phyloP scores from a whole-genome alignment of 208 protist genomes.

The Wallacemonas sp. region DNA sequence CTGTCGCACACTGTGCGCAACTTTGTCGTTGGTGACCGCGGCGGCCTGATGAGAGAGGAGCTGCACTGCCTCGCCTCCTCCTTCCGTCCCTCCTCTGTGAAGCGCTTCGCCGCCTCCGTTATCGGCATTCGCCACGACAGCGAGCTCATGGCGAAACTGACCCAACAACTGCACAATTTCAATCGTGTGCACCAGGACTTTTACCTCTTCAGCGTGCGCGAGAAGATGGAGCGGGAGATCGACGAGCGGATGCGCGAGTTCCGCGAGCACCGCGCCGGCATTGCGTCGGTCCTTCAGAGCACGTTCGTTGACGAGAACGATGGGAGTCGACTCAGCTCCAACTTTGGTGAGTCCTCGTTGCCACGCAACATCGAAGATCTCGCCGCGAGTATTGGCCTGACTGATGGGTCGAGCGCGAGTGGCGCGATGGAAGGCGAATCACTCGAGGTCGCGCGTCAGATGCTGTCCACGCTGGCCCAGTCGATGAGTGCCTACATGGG shows the following conservation, averaged over 20 bases:
- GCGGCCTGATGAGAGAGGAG: background rate
- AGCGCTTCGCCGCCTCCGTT: background rate
- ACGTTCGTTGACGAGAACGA: background rate
- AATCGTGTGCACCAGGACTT: conserved; percentile 13
- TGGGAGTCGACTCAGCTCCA: background rate
- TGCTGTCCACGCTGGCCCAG: conserved; percentile 3
- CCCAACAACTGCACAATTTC: conserved; percentile 10
- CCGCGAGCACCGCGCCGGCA: conserved; percentile 1
- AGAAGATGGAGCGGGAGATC: conserved; percentile 10
- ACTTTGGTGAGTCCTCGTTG: background rate
- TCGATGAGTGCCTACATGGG: conserved; percentile 9
- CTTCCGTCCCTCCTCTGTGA: background rate
- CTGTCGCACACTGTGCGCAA: conserved; percentile 6
- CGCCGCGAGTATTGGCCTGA: background rate
- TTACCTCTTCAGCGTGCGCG: conserved; percentile 7
- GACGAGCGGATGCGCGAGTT: conserved; percentile 13
- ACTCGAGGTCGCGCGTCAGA: background rate
- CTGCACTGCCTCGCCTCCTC: background rate
- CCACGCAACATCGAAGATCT: background rate
- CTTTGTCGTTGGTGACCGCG: conserved; percentile 3
- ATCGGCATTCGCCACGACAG: conserved; percentile 16
- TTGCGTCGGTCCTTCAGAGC: background rate
- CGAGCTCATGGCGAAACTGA: conserved; percentile 10
- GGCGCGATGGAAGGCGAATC: background rate
- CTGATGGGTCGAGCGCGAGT: background rate